Conservation (phyloP, 257 asterid genomes). For the Scutellaria galericulata region DNA sequence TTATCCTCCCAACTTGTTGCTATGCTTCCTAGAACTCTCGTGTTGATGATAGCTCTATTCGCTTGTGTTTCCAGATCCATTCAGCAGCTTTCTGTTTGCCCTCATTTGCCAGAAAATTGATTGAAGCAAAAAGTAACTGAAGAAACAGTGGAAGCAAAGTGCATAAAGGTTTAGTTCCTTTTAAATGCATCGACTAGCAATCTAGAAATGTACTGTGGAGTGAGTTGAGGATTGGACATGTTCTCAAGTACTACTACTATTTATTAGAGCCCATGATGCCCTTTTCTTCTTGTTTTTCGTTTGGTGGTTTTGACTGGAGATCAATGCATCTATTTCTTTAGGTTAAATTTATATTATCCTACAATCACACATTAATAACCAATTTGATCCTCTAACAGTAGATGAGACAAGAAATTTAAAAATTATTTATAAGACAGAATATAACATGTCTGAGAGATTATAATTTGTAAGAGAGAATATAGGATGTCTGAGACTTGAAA, state of each 20-base stretch:
- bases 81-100: conserved; percentile 96
- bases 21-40: neutral
- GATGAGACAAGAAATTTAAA: too few relatives aligned
- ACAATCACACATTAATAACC: too few relatives aligned
- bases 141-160: neutral
- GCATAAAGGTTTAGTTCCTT: conserved; percentile 21
- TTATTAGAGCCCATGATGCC: neutral
- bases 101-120: conserved; percentile 84
- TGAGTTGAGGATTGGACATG: conserved; percentile 28
- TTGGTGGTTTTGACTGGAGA: conserved; percentile 9
- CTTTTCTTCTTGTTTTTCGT: neutral
- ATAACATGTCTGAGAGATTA: too few relatives aligned
- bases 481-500: too few relatives aligned
- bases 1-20: neutral
- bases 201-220: conserved; percentile 15
- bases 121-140: conserved; percentile 65
- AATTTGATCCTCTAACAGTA: too few relatives aligned
- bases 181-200: conserved; percentile 7
- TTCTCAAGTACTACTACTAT: neutral
- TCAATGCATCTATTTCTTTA: neutral
- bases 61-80: conserved; percentile 61
- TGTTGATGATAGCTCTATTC: neutral
- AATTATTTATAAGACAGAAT: too few relatives aligned
- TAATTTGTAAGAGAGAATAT: too few relatives aligned
- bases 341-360: neutral